phyloP scores from a whole-genome alignment of 768 basidiomycete genomes.

The Guyanaporus albipodus region DNA sequence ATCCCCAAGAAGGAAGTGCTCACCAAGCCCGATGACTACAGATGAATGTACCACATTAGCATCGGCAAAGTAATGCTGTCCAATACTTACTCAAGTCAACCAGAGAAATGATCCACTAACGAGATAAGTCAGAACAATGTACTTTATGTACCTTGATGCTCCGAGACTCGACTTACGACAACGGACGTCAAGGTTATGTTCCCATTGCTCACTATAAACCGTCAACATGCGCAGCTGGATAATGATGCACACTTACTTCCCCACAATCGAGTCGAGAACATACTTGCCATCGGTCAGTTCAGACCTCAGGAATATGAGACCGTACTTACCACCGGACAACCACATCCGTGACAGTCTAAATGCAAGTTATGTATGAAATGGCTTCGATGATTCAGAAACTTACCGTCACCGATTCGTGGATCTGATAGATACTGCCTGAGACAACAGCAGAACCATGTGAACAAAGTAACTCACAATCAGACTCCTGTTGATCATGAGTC shows the following conservation, averaged over 20 bases:
- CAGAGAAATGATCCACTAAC: slow-evolving; percentile 37
- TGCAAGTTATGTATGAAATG: not conserved
- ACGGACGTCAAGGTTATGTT: slow-evolving; percentile 40
- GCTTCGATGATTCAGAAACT: slow-evolving; percentile 14
- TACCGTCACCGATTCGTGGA: slow-evolving; percentile 54
- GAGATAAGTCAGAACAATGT: slow-evolving; percentile 5
- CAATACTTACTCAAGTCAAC: slow-evolving; percentile 44
- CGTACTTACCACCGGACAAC: slow-evolving; percentile 39
- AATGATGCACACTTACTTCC: slow-evolving; percentile 36
- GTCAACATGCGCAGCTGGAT: not conserved
- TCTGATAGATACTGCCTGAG: slow-evolving; percentile 27
- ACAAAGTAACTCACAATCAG: slow-evolving; percentile 39
- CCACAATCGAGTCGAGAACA: slow-evolving; percentile 51
- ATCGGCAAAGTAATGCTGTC: not conserved
- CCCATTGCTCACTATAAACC: slow-evolving; percentile 41
- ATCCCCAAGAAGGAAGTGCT: not conserved
- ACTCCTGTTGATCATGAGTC: slow-evolving; percentile 36
- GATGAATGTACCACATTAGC: not conserved
- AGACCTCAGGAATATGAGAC: not conserved
- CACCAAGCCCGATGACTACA: slow-evolving; percentile 13
- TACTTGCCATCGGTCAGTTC: slow-evolving; percentile 21
- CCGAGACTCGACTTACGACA: slow-evolving; percentile 39
- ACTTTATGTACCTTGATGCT: not conserved
- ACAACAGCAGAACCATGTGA: not conserved
- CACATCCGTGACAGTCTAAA: slow-evolving; percentile 47